A percentile compares a stretch with the other conserved stretches of the same genome.
Evolutionary conservation across 805 yeast genomes (phyloP).

Genomic region (Tetrapisispora iriomotensis): DNA sequence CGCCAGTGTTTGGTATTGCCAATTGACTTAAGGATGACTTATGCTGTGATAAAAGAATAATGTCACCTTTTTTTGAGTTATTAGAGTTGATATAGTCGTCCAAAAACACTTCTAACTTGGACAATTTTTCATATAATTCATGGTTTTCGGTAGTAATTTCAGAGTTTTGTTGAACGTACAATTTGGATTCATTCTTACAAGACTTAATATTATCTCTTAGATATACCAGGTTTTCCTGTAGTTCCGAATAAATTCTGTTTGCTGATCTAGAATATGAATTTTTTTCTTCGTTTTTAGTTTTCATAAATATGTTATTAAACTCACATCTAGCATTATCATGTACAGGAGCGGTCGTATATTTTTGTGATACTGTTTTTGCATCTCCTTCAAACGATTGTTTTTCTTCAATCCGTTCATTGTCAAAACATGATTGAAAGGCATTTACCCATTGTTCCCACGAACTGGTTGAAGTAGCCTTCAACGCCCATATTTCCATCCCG

Average conservation of each 20-base stretch:
- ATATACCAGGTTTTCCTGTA: neutral
- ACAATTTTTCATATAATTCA: slow-evolving; percentile 17
- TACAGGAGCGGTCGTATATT: slow-evolving; percentile 1
- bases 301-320: too few species aligned
- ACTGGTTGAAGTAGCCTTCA: slow-evolving; percentile 53
- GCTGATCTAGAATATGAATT: neutral
- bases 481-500: slow-evolving; percentile 89
- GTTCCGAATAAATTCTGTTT: neutral
- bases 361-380: neutral
- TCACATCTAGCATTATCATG: slow-evolving; percentile 1
- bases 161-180: too few species aligned
- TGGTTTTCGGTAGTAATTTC: too few species aligned
- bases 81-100: slow-evolving; percentile 15
- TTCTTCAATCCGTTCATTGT: slow-evolving; percentile 2
- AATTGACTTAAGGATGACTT: too few species aligned
- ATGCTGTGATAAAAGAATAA: too few species aligned
- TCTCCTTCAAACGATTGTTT: neutral
- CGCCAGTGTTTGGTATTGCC: too few species aligned
- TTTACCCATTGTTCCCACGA: slow-evolving; percentile 79
- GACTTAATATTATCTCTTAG: neutral
- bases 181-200: neutral
- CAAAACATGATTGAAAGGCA: slow-evolving; percentile 48
- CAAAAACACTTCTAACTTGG: slow-evolving; percentile 18
- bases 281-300: neutral
- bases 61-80: slow-evolving; percentile 1